phyloP scores from a whole-genome alignment of 345 rosid species.

The Aethionema arabicum region DNA sequence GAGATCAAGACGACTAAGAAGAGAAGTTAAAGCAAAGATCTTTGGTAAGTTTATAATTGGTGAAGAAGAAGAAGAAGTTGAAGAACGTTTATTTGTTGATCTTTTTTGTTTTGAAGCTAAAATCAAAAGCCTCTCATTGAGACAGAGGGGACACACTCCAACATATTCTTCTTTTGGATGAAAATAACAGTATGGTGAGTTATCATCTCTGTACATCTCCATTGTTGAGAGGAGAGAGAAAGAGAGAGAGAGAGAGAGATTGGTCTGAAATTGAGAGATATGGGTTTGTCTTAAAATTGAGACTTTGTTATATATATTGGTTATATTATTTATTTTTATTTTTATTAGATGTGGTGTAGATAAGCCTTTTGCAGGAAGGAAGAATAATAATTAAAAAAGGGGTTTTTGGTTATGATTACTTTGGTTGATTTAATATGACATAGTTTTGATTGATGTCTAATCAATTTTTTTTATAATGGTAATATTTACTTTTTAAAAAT shows the following conservation, averaged over 20 bases:
- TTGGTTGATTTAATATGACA: constrained; percentile 13
- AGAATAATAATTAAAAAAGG: background rate
- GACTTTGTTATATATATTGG: constrained; percentile 26
- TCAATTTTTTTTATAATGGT: background rate
- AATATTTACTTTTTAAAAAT: background rate
- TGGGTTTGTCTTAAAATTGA: constrained; percentile 26
- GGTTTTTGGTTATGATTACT: constrained; percentile 3
- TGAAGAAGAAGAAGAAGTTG: constrained; percentile 35
- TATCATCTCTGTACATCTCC: constrained; percentile 61
- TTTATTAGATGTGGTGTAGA: constrained; percentile 17
- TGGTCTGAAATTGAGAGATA: constrained; percentile 7
- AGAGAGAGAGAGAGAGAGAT: background rate
- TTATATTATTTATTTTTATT: background rate
- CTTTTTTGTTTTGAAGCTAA: constrained; percentile 74
- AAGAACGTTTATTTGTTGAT: constrained; percentile 28
- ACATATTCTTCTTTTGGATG: constrained; percentile 63
- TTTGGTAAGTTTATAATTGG: constrained; percentile 53
- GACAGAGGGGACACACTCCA: constrained; percentile 81
- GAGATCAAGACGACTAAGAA: constrained; percentile 72
- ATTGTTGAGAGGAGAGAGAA: constrained; percentile 30
- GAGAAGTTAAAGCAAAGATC: constrained; percentile 72
- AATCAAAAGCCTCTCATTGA: constrained; percentile 81
- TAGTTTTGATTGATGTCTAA: constrained; percentile 8
- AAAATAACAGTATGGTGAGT: constrained; percentile 68
- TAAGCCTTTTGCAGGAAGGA: constrained; percentile 26